A percentile compares a stretch with the other conserved stretches of the same genome.
Evolutionary conservation across 2,329 filamentous ascomycete genomes (phyloP).

Genomic region (Aspergillus tubingensis): DNA sequence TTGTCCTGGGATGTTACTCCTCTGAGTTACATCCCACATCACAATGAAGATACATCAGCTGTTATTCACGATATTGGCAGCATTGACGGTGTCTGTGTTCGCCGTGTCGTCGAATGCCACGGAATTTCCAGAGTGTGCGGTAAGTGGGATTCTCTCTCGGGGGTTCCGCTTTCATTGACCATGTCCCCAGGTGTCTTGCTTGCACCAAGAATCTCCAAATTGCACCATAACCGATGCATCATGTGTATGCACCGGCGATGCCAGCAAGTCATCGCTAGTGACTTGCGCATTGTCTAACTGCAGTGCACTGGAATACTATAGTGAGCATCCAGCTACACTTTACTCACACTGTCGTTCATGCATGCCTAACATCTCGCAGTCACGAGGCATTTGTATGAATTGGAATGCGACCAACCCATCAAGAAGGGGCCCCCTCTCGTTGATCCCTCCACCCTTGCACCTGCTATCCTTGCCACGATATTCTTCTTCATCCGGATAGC

Average conservation of each 20-base stretch:
- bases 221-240: not conserved
- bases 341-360: not conserved
- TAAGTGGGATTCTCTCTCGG: not conserved
- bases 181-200: not conserved
- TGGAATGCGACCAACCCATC: constrained; percentile 10
- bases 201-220: not conserved
- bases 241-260: constrained; percentile 9
- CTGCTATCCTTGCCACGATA: constrained; percentile 16
- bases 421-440: constrained; percentile 13
- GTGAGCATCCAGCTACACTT: not conserved
- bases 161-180: not conserved
- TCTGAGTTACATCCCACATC: not conserved
- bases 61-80: not conserved
- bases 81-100: not conserved
- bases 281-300: constrained; percentile 6
- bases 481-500: constrained; percentile 17
- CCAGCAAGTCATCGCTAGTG: not conserved
- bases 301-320: constrained; percentile 9
- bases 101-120: not conserved
- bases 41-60: not conserved
- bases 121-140: not conserved
- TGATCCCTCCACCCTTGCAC: constrained; percentile 15
- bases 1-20: constrained; percentile 2
- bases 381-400: constrained; percentile 1
- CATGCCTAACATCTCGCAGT: constrained; percentile 11